Conservation (phyloP, 345 rosid species). For the Salix brachista region DNA sequence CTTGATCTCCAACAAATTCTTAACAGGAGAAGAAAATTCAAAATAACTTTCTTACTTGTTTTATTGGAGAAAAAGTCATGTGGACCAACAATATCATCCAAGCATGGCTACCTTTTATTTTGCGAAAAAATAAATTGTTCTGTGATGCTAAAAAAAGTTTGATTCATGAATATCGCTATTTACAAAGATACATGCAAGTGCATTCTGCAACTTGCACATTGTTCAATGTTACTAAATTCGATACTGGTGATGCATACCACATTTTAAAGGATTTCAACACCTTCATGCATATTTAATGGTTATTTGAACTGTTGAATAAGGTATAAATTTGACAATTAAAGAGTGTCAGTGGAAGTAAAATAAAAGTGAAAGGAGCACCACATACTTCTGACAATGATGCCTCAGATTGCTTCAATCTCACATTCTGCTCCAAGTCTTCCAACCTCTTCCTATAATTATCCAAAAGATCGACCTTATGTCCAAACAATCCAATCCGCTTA, state of each 20-base stretch:
- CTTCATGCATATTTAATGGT: not conserved
- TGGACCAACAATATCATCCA: not conserved
- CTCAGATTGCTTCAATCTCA: constrained; percentile 66
- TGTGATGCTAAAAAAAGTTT: not conserved
- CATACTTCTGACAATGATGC: constrained; percentile 60
- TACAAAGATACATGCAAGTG: not conserved
- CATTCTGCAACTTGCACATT: not conserved
- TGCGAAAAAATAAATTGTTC: not conserved
- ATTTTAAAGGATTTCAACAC: not conserved
- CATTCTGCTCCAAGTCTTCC: constrained; percentile 59
- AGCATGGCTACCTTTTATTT: not conserved
- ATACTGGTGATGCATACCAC: not conserved
- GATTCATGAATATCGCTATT: not conserved
- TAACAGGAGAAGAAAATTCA: not conserved
- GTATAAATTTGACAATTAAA: not conserved
- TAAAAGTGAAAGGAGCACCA: constrained; percentile 7
- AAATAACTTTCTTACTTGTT: not conserved
- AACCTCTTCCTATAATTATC: constrained; percentile 67
- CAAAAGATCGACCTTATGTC: constrained; percentile 50
- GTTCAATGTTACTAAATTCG: not conserved
- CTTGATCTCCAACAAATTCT: not conserved
- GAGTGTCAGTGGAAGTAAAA: not conserved
- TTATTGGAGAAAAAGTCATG: not conserved
- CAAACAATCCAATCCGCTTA: constrained; percentile 40
- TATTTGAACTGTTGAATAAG: not conserved